These are phyloP conservation scores for Pseudisothecium myosuroides DNA, from an alignment of 225 moss, liverwort and hornwort species.

Conservation along the genomic window DNA sequence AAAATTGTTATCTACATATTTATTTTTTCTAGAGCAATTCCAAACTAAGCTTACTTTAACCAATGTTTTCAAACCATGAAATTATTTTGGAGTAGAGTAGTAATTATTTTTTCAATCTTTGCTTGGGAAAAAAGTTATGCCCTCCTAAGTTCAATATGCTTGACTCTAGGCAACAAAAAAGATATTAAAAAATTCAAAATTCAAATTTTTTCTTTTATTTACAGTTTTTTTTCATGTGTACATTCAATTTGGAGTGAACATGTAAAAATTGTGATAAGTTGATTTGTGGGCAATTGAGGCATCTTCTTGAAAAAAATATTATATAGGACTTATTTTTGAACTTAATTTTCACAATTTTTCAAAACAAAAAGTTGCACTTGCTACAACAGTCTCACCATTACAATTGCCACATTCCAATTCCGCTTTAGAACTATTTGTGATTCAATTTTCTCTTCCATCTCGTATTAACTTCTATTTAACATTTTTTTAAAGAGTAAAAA, in stretches of 20 bases:
- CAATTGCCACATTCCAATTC: neutral
- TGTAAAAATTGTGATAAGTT: neutral
- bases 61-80: too few species aligned
- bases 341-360: neutral
- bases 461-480: neutral
- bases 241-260: neutral
- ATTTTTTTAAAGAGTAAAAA: neutral
- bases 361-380: neutral
- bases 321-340: neutral
- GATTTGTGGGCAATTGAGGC: rapidly evolving
- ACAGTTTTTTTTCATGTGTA: neutral
- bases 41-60: too few species aligned
- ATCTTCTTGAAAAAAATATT: neutral
- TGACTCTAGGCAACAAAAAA: rapidly evolving
- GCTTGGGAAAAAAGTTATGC: rapidly evolving
- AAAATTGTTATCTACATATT: too few species aligned
- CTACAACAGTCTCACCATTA: too few species aligned
- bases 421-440: neutral
- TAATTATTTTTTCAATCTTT: neutral
- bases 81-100: neutral
- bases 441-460: neutral
- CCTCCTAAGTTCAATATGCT: neutral
- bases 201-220: neutral
- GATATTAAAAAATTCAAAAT: neutral
- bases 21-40: too few species aligned